Evolutionary conservation across 768 basidiomycete species (phyloP).

Genomic region (Tylopilus balloui): DNA sequence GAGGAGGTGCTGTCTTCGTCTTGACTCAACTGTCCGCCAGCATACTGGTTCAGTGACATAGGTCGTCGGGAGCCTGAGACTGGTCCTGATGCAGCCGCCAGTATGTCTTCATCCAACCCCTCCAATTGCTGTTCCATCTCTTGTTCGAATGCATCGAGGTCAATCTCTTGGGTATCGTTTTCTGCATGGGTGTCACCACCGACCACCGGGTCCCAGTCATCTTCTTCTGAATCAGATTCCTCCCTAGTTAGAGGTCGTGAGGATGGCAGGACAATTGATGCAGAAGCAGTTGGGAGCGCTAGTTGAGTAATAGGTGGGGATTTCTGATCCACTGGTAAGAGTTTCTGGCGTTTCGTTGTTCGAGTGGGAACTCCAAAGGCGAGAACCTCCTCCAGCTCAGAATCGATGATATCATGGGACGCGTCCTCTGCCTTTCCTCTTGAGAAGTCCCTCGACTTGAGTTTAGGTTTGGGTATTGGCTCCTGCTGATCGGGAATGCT

Average conservation of each 20-base stretch:
- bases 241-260: slow-evolving; percentile 25
- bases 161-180: slow-evolving; percentile 33
- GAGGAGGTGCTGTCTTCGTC: slow-evolving; percentile 50
- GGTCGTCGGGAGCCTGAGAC: slow-evolving; percentile 32
- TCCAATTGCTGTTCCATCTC: slow-evolving; percentile 35
- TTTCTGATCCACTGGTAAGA: slow-evolving; percentile 21
- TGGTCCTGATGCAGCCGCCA: slow-evolving; percentile 40
- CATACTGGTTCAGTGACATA: slow-evolving; percentile 49
- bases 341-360: slow-evolving; percentile 32
- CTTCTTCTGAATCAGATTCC: slow-evolving; percentile 44
- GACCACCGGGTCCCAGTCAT: slow-evolving; percentile 50
- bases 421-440: slow-evolving; percentile 24
- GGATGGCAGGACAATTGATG: slow-evolving; percentile 30
- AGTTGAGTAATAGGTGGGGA: slow-evolving; percentile 23
- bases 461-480: slow-evolving; percentile 24
- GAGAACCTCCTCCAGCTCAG: slow-evolving; percentile 42
- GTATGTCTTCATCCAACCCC: slow-evolving; percentile 49
- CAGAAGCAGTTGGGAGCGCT: slow-evolving; percentile 37
- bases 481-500: slow-evolving; percentile 23
- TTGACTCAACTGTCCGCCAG: slow-evolving; percentile 36
- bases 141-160: slow-evolving; percentile 32
- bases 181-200: slow-evolving; percentile 23
- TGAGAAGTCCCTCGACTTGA: slow-evolving; percentile 20
- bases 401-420: slow-evolving; percentile 20
- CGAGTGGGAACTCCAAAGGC: slow-evolving; percentile 46